Evolutionary conservation across 1,139 yeast genomes (phyloP).

Genomic region (Taphrina sp.): DNA sequence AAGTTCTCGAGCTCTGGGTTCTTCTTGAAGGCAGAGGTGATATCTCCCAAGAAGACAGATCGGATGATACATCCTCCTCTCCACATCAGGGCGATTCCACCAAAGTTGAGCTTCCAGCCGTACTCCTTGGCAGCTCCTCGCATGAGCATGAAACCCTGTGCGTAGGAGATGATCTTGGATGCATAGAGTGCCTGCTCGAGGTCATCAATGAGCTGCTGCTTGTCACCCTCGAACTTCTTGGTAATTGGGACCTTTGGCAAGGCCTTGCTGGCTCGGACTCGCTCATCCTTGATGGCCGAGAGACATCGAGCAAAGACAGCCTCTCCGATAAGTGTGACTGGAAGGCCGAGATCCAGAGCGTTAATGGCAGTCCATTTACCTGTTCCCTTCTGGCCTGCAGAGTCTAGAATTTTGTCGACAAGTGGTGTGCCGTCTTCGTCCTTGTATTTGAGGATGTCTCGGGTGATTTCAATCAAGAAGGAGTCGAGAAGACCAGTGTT

Average conservation of each 20-base stretch:
- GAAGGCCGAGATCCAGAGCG: conserved; percentile 97
- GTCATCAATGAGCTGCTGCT: conserved; percentile 79
- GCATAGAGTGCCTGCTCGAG: conserved; percentile 98
- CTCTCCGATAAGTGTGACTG: conserved; percentile 97
- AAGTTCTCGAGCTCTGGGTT: conserved; percentile 92
- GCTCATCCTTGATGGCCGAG: conserved; percentile 87
- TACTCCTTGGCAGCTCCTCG: conserved; percentile 97
- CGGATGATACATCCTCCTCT: conserved; percentile 99
- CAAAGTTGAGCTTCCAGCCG: conserved; percentile 96
- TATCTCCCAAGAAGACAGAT: conserved; percentile 96
- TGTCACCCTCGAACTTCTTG: conserved; percentile 60
- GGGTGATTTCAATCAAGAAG: conserved; percentile 93
- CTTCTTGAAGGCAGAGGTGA: conserved; percentile 92
- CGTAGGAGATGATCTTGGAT: conserved; percentile 95
- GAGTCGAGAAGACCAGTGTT: conserved; percentile 97
- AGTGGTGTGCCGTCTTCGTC: conserved; percentile 87
- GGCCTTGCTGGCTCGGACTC: conserved; percentile 75
- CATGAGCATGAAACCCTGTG: conserved; percentile 99
- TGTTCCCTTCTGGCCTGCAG: conserved; percentile 99
- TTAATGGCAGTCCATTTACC: conserved; percentile 99
- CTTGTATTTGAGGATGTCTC: conserved; percentile 84
- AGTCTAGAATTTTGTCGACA: conserved; percentile 92
- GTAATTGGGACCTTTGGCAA: conserved; percentile 71
- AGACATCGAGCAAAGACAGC: conserved; percentile 97
- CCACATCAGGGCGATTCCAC: conserved; percentile 99